Base-by-base conservation (phyloP, 768 basidiomycete genomes). In the Holtermannia corniformis region DNA sequence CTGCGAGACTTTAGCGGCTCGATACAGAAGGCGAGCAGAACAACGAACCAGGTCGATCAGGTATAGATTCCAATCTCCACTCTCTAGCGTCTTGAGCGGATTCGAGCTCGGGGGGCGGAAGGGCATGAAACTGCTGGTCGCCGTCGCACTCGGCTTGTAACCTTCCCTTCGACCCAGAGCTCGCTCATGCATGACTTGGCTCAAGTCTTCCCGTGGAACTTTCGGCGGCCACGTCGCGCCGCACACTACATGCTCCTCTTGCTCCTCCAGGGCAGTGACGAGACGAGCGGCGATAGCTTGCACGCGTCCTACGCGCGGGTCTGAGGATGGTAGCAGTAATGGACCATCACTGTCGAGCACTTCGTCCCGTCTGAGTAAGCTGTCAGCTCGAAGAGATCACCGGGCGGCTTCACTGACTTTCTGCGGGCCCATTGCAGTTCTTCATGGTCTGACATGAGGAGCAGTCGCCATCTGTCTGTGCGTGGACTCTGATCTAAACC, bases 361-460 rank as follows among this genome's bases (percentile, higher is more conserved):
- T 41, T 75, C 75, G 46, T 73, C 65, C 50, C 73, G 71, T 56
- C 75, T 75, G 43, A 10, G 16, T 2, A 3, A n/a, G 19, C 51
- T 46, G 41, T 27, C 16, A 40, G 49, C 26, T 41, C 3, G 23
- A 43, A 23, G 28, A 43, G 47, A 12, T 10, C 23, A 24, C 20
- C 5, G 44, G n/a, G 10, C 20, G 24, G 24, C 5, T 26, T 14
- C 13, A 55, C 67, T 54, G 49, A 64, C 74, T 74, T 70, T 27
- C 70, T 57, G 11, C 68, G 62, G 0, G 71, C 68, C 76, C 76
- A 76, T n/a, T 73, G 70, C 48, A 73, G 57, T 59, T 76, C 76
- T 52, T 77, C 76, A 22, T 61, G 42, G 51, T 76, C 75, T 2
- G 68, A 71, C 75, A 77, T 76, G 26, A 77, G 55, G 32, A 77